Conservation (phyloP, 2,329 filamentous ascomycete genomes). For the Kalmusia sp. region DNA sequence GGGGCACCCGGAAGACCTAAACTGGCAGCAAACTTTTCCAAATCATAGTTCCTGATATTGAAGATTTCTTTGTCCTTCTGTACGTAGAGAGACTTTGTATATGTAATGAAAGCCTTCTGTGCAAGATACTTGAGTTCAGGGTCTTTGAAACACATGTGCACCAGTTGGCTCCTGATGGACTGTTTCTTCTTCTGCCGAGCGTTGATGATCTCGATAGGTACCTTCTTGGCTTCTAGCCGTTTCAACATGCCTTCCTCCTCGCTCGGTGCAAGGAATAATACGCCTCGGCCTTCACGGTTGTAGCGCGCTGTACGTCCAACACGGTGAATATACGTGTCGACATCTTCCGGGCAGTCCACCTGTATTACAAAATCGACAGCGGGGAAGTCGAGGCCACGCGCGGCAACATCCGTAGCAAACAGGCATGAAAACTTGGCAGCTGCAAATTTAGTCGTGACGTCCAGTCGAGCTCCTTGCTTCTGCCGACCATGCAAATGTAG, state of each 20-base stretch:
- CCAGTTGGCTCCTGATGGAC: slow-evolving; percentile 82
- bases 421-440: slow-evolving; percentile 83
- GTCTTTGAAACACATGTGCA: slow-evolving; percentile 96
- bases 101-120: slow-evolving; percentile 94
- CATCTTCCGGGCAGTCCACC: slow-evolving; percentile 94
- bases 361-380: slow-evolving; percentile 99
- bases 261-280: slow-evolving; percentile 89
- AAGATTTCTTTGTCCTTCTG: slow-evolving; percentile 95
- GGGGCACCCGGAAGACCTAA: slow-evolving; percentile 90
- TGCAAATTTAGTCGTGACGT: slow-evolving; percentile 85
- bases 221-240: slow-evolving; percentile 84
- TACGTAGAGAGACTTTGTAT: slow-evolving; percentile 82
- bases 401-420: slow-evolving; percentile 95
- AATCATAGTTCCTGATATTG: slow-evolving; percentile 78
- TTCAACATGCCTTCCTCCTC: slow-evolving; percentile 93
- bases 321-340: slow-evolving; percentile 96
- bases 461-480: slow-evolving; percentile 86
- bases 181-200: slow-evolving; percentile 89
- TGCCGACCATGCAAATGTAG: slow-evolving; percentile 93
- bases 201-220: slow-evolving; percentile 85
- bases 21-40: slow-evolving; percentile 86
- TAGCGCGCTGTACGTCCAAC: slow-evolving; percentile 95
- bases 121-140: slow-evolving; percentile 92
- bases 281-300: slow-evolving; percentile 83
- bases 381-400: slow-evolving; percentile 92